Evolutionary conservation across 305 asterid species (phyloP), one percentile per base, ranked within the genome.

Genomic region (Fraxinus greggii): DNA sequence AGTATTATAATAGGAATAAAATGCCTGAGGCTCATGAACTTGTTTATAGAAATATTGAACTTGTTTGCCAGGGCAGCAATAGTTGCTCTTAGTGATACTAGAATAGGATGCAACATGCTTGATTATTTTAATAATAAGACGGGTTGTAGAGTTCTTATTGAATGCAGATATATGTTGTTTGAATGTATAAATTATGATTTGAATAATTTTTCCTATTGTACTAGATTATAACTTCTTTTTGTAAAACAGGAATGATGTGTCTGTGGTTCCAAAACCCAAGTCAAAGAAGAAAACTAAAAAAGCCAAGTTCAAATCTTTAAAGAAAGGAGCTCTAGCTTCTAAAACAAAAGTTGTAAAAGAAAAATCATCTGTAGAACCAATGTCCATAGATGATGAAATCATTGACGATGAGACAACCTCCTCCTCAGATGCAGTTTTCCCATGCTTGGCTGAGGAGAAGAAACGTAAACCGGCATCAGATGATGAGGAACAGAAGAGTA

Each of bases 231-330:
- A 78, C 77, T 81, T 83, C 77, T 79, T 86, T 82, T 82, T 78
- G 75, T 79, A 54, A 82, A 85, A 80, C 93, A 97, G 98, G 92
- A 90, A 89, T 84, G 89, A 90, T 5, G 77, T 38, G 8, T 83
- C 83, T 29, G 80, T 83, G 78, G 86, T 86, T 88, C 86, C 90
- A 48, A 92, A 87, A 79, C 85, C 91, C 45, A 97, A 93, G 91
- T 87, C 88, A 32, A 97, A 93, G 94, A 97, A 93, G 94, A 95
- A 92, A 88, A 70, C 90, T 67, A 95, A 92, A 87, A 97, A 95
- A 72, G 81, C 97, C 77, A 97, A 95, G 93, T 93, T 95, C 92
- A 97, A 95, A 86, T 97, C 97, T 81, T 86, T 95, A 92, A 95
- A 91, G 95, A 94, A 89, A 91, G 98, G 94, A 78, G 88, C 95